These are phyloP conservation scores for Gossypium anomalum DNA, from an alignment of 345 rosid genomes.

Conservation along the genomic window DNA sequence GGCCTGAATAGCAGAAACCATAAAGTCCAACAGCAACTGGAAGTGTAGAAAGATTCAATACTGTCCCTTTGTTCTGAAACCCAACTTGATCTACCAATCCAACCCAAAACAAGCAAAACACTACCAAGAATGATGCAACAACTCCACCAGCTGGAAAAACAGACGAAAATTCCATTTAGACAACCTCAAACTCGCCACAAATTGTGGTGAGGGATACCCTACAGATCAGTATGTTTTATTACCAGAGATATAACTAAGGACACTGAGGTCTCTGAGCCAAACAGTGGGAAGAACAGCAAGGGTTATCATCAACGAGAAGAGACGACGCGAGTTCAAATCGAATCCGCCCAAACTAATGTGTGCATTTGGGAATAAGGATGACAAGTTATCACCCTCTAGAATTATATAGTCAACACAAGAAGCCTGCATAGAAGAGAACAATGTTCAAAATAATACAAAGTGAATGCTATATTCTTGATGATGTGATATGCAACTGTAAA, in stretches of 20 bases:
- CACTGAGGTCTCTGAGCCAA: slow-evolving; percentile 85
- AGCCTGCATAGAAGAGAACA: slow-evolving; percentile 44
- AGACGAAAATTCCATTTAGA: slow-evolving; percentile 9
- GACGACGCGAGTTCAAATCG: slow-evolving; percentile 47
- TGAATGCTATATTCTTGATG: too few relatives aligned
- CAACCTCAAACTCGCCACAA: slow-evolving; percentile 1
- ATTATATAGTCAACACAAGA: slow-evolving; percentile 89
- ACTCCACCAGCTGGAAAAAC: slow-evolving; percentile 82
- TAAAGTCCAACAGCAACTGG: slow-evolving; percentile 98
- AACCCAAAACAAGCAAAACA: slow-evolving; percentile 83
- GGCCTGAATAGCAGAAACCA: slow-evolving; percentile 96
- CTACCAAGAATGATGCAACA: slow-evolving; percentile 73
- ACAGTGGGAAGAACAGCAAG: slow-evolving; percentile 81
- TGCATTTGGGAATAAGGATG: slow-evolving; percentile 79
- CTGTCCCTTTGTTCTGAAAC: slow-evolving; percentile 59
- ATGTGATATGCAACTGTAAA: too few relatives aligned
- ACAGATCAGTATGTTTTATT: slow-evolving; percentile 12
- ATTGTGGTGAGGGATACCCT: neutral
- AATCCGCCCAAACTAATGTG: slow-evolving; percentile 52
- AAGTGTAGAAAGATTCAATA: slow-evolving; percentile 57
- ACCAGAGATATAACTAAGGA: slow-evolving; percentile 91
- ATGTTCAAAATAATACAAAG: neutral
- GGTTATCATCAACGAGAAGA: slow-evolving; percentile 64
- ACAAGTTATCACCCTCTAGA: slow-evolving; percentile 80
- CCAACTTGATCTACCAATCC: slow-evolving; percentile 80